Conservation (phyloP, 257 asterid species). For the Paulownia fortunei region DNA sequence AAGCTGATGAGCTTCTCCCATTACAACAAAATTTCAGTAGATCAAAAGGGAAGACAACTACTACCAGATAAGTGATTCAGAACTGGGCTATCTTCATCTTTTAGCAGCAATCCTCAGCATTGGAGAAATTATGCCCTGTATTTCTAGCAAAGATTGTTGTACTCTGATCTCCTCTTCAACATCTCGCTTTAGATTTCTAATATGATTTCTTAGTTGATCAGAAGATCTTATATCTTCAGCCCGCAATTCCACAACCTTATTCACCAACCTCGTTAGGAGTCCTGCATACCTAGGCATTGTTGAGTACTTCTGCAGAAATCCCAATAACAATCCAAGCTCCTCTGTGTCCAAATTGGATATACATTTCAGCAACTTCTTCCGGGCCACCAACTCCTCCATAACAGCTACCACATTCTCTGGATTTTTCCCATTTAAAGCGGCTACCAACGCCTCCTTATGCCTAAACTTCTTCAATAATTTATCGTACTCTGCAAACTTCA, state of each 20-base stretch:
- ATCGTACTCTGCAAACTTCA: conserved; percentile 77
- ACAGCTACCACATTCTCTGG: conserved; percentile 83
- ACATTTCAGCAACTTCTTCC: conserved; percentile 75
- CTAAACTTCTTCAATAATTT: conserved; percentile 78
- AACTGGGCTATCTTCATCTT: conserved; percentile 43
- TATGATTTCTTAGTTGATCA: conserved; percentile 47
- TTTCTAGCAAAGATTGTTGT: conserved; percentile 75
- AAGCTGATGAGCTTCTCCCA: conserved; percentile 17
- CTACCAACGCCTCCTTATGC: conserved; percentile 83
- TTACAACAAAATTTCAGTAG: conserved; percentile 15
- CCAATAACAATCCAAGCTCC: conserved; percentile 71
- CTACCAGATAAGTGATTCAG: background rate
- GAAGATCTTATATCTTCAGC: conserved; percentile 68
- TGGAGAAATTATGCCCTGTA: conserved; percentile 85
- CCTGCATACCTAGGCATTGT: conserved; percentile 77
- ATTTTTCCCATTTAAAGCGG: conserved; percentile 61
- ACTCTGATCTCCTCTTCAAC: conserved; percentile 83
- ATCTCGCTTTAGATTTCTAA: conserved; percentile 82
- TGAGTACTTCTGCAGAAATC: conserved; percentile 75
- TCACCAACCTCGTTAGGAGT: conserved; percentile 55
- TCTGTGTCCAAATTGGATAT: conserved; percentile 66
- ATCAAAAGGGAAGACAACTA: background rate
- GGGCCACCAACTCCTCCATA: conserved; percentile 88
- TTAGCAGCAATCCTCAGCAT: conserved; percentile 78
- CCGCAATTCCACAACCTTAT: conserved; percentile 75